These are phyloP conservation scores for Euphorbia tirucalli DNA, from an alignment of 345 rosid species.

Conservation along the genomic window DNA sequence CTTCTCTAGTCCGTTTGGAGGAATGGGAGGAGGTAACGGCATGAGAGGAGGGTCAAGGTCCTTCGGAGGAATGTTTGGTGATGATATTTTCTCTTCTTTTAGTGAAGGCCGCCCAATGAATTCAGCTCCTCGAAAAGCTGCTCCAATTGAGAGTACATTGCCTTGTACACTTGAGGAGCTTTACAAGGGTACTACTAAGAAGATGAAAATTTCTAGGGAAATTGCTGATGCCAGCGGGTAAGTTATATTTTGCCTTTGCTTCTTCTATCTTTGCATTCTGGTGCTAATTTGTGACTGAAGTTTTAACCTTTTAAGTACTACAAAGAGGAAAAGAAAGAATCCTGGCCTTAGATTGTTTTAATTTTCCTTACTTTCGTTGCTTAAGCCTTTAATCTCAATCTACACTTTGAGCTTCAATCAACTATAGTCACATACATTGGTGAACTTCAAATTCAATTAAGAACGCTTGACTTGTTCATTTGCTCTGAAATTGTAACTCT, in stretches of 20 bases:
- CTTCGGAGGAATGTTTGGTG: conserved; percentile 59
- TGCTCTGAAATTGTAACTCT: too few relatives aligned
- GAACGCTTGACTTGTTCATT: too few relatives aligned
- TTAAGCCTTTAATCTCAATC: too few relatives aligned
- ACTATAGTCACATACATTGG: too few relatives aligned
- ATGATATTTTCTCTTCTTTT: conserved; percentile 52
- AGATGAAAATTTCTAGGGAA: conserved; percentile 87
- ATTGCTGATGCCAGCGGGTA: conserved; percentile 68
- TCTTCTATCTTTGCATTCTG: not conserved
- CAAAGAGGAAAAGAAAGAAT: too few relatives aligned
- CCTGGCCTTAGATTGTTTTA: too few relatives aligned
- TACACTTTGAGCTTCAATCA: too few relatives aligned
- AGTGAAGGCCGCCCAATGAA: conserved; percentile 50
- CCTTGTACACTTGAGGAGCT: conserved; percentile 76
- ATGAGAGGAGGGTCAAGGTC: conserved; percentile 52
- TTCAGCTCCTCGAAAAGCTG: conserved; percentile 47
- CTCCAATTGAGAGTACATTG: conserved; percentile 53
- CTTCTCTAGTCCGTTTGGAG: conserved; percentile 52
- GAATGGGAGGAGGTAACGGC: conserved; percentile 36
- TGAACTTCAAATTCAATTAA: too few relatives aligned
- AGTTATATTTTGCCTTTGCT: conserved; percentile 15
- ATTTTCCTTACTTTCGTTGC: too few relatives aligned
- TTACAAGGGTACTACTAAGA: conserved; percentile 66
- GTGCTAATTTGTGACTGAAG: not conserved
- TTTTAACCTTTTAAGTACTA: too few relatives aligned